phyloP scores from a whole-genome alignment of 2,329 filamentous ascomycete genomes.

The Talaromyces piceae region DNA sequence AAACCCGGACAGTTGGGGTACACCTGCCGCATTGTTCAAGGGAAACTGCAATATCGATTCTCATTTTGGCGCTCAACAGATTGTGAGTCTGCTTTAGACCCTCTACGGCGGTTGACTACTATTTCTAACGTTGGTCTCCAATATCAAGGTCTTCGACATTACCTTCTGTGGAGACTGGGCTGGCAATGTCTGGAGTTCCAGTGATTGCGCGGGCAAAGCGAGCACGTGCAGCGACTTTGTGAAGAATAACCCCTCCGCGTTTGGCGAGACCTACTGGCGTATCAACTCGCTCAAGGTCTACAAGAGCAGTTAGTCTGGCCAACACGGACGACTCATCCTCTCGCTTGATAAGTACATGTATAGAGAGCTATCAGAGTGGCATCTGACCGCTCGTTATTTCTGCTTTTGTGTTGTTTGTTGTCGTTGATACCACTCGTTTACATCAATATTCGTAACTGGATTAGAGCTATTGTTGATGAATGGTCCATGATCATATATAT shows the following conservation, averaged over 20 bases:
- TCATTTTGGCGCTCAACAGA: not conserved
- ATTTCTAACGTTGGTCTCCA: slow-evolving; percentile 29
- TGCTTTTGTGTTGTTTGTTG: no score
- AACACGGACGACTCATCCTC: not conserved
- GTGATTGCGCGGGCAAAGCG: slow-evolving; percentile 55
- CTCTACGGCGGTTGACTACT: slow-evolving; percentile 17
- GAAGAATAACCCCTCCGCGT: slow-evolving; percentile 58
- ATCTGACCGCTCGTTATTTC: no score
- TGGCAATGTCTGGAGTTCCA: slow-evolving; percentile 42
- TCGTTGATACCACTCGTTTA: no score
- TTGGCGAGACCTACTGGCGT: slow-evolving; percentile 68
- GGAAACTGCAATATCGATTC: slow-evolving; percentile 8
- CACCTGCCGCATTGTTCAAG: slow-evolving; percentile 38
- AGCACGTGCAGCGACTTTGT: slow-evolving; percentile 64
- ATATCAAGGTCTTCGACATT: slow-evolving; percentile 42
- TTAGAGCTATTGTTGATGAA: no score
- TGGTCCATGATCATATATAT: no score
- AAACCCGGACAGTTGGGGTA: slow-evolving; percentile 39
- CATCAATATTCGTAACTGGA: no score
- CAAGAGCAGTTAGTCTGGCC: slow-evolving; percentile 13
- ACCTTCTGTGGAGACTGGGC: slow-evolving; percentile 52
- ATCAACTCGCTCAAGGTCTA: slow-evolving; percentile 66
- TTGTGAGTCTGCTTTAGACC: not conserved
- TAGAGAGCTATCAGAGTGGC: no score
- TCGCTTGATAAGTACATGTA: no score